Evolutionary conservation across 2,329 filamentous ascomycete species (phyloP), one percentile per base, ranked within the genome.

Genomic region (Ceratocystis colombiana): DNA sequence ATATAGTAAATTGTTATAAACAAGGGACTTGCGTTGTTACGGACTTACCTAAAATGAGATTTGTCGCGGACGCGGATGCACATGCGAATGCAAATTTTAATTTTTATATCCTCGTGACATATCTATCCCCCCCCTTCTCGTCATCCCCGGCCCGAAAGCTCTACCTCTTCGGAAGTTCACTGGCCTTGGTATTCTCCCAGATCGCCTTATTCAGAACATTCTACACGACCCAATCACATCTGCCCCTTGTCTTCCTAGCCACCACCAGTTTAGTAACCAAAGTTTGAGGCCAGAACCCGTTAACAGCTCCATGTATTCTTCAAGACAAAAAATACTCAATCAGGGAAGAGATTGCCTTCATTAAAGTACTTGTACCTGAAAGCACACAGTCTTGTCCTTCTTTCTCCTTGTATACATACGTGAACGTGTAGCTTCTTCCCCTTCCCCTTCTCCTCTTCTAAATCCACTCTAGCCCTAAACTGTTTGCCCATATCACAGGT

Each of bases 211-310:
- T 8, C 22, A 28, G 48, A 15, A 41, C 3, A 15, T 8, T 15
- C 3, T 12, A 41, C 37, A 41, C 10, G 37, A 4, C 10, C 37
- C 37, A 15, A 41, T 41, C 37, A 41, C 48, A n/a, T 20, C 48
- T 53, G 7, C n/a, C 48, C n/a, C n/a, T 53, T 22, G 22, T 53
- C n/a, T 20, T 8, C 22, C 48, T n/a, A 53, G 48, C 48, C n/a
- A 53, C 48, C n/a, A 53, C 7, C n/a, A 7, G n/a, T 22, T 25
- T 53, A 4, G 48, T 53, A 5, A 22, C 7, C 15, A 20, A 59
- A 20, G 55, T 59, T 59, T 59, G 55, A 59, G 55, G 55, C 55
- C 55, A 59, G 55, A 59, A 59, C 10, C 12, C 15, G 30, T 59
- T 8, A 30, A 30, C 3, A 59, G 30, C 28, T 25, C 61, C 15